phyloP scores from a whole-genome alignment of 352 stramenopile genomes.

The Phytophthora cactorum region DNA sequence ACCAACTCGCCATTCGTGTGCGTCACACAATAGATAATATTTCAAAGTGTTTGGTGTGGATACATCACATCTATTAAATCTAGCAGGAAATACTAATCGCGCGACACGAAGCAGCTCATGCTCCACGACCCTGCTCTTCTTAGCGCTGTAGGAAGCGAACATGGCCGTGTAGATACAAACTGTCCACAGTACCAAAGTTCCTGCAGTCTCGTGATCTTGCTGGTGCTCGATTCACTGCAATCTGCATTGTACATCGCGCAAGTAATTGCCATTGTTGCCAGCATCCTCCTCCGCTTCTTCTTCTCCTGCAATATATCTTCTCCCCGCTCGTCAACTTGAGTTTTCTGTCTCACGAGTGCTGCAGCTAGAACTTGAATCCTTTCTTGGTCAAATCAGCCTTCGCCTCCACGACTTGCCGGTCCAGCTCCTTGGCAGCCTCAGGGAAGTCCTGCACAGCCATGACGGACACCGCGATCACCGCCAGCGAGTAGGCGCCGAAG shows the following conservation, averaged over 20 bases:
- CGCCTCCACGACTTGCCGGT: conserved; percentile 67
- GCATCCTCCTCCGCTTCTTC: neutral
- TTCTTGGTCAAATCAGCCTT: conserved; percentile 69
- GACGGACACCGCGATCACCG: conserved; percentile 66
- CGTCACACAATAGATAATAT: neutral
- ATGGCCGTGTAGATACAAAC: neutral
- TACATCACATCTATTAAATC: conserved; percentile 30
- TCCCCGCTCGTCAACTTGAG: neutral
- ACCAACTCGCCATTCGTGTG: conserved; percentile 20
- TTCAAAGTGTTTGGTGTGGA: conserved; percentile 5
- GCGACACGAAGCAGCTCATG: conserved; percentile 24
- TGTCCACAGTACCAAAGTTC: neutral
- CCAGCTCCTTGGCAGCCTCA: conserved; percentile 70
- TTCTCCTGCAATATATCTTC: neutral
- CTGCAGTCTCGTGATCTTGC: neutral
- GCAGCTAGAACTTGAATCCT: conserved; percentile 53
- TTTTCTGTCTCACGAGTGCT: neutral
- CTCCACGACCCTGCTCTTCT: neutral
- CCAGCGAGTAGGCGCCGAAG: conserved; percentile 80
- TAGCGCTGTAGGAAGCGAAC: neutral
- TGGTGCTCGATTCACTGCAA: conserved; percentile 7
- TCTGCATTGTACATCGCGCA: neutral
- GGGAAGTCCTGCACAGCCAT: conserved; percentile 77
- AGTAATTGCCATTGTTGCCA: neutral
- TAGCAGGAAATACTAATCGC: neutral